A percentile compares a stretch with the other conserved stretches of the same genome.
phyloP scores from a whole-genome alignment of 805 yeast species.

The Ogataea minuta region DNA sequence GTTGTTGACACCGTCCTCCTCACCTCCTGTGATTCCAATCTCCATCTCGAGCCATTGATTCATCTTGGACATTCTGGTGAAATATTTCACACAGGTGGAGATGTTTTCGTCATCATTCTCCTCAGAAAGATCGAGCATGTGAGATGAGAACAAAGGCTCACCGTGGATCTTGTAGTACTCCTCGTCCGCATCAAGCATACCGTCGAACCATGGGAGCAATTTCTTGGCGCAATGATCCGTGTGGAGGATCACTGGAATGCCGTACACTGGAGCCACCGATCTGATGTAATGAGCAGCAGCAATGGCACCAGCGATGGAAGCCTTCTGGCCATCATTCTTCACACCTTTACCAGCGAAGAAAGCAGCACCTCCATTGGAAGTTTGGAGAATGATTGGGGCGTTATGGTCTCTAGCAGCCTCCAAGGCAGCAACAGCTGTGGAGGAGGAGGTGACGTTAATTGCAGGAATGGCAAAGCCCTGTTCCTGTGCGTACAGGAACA shows the following conservation, averaged over 20 bases:
- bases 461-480: conserved; percentile 97
- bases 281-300: conserved; percentile 99
- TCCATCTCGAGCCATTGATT: conserved; percentile 99
- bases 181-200: conserved; percentile 96
- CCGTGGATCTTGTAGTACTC: conserved; percentile 82
- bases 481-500: conserved; percentile 90
- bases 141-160: conserved; percentile 96
- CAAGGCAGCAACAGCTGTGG: conserved; percentile 94
- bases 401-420: conserved; percentile 95
- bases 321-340: conserved; percentile 86
- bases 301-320: conserved; percentile 89
- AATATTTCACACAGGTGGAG: conserved; percentile 89
- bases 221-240: conserved; percentile 99
- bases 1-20: conserved; percentile 99
- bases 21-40: conserved; percentile 99
- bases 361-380: conserved; percentile 99
- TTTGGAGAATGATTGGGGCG: conserved; percentile 94
- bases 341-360: conserved; percentile 99
- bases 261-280: conserved; percentile 93
- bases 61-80: conserved; percentile 89
- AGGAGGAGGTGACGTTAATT: conserved; percentile 95
- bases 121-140: conserved; percentile 97
- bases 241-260: conserved; percentile 95
- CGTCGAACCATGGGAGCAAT: conserved; percentile 97
- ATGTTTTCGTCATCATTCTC: conserved; percentile 96